Conservation (phyloP, 75 land plant genomes). For the Sequoiadendron giganteum region DNA sequence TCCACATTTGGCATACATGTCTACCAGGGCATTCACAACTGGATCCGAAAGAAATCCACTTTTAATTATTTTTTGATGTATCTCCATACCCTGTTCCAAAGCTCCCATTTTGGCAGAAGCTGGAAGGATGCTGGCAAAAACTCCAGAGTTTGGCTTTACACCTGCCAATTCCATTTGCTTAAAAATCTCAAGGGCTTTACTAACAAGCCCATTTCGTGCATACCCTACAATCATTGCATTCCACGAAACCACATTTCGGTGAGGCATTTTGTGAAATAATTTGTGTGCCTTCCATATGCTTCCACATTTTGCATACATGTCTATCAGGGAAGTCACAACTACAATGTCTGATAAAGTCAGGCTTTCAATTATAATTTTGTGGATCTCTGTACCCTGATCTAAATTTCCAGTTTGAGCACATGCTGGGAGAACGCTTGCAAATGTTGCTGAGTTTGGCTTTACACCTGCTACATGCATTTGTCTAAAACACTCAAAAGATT, state of each 20-base stretch:
- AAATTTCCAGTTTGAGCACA: background rate
- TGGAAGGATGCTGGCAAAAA: constrained; percentile 8
- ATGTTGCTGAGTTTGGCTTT: background rate
- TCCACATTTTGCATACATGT: constrained; percentile 24
- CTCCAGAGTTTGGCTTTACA: background rate
- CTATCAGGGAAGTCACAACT: constrained; percentile 5
- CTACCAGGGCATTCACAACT: constrained; percentile 4
- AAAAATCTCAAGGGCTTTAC: constrained; percentile 6
- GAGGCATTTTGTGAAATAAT: constrained; percentile 1
- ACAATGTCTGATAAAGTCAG: background rate
- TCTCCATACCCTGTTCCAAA: constrained; percentile 14
- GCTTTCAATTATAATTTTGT: background rate
- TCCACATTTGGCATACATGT: constrained; percentile 33
- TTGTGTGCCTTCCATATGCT: constrained; percentile 9
- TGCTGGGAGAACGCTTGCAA: background rate
- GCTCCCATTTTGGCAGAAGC: constrained; percentile 16
- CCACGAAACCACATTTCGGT: constrained; percentile 13
- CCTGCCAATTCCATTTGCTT: constrained; percentile 21
- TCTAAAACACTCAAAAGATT: background rate
- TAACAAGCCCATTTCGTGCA: background rate
- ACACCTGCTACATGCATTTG: background rate
- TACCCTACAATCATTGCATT: constrained; percentile 13
- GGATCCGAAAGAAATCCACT: no score
- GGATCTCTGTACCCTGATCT: background rate
- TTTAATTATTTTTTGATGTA: constrained; percentile 2